phyloP scores from a whole-genome alignment of 176 grass and related monocot genomes.

The Luzula sylvatica region DNA sequence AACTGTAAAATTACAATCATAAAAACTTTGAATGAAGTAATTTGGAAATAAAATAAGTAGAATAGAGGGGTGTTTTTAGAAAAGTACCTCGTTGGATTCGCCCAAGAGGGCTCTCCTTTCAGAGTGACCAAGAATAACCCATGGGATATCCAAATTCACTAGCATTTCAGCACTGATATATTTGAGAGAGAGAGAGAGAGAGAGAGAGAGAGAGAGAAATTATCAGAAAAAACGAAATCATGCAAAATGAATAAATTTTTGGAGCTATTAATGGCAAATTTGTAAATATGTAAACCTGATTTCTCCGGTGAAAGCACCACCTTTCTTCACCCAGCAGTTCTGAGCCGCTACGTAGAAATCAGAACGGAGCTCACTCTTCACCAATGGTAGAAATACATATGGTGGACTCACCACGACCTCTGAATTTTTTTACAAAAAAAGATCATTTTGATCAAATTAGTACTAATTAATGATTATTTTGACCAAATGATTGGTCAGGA shows the following conservation, averaged over 20 bases:
- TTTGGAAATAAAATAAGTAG: neutral
- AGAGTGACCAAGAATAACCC: conserved; percentile 95
- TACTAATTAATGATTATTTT: neutral
- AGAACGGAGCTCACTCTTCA: conserved; percentile 50
- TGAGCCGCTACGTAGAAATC: conserved; percentile 87
- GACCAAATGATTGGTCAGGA: neutral
- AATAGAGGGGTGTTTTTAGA: neutral
- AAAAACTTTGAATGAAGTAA: neutral
- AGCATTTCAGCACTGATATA: conserved; percentile 87
- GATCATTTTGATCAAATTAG: neutral
- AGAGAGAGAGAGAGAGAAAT: conserved; percentile 5
- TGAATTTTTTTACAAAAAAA: conserved; percentile 25
- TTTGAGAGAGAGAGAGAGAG: too few relatives aligned
- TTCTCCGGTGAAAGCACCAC: conserved; percentile 88
- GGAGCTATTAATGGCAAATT: neutral
- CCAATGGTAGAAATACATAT: conserved; percentile 63
- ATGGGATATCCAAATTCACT: conserved; percentile 66
- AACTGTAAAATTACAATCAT: conserved; percentile 37
- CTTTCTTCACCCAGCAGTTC: conserved; percentile 99
- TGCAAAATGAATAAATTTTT: neutral
- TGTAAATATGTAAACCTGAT: conserved; percentile 35
- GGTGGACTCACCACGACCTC: conserved; percentile 90
- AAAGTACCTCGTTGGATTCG: conserved; percentile 81
- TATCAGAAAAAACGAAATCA: neutral
- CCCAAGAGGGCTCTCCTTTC: conserved; percentile 83